These are phyloP conservation scores for Phylloporus sp. DNA, from an alignment of 768 basidiomycete species.

Conservation along the genomic window DNA sequence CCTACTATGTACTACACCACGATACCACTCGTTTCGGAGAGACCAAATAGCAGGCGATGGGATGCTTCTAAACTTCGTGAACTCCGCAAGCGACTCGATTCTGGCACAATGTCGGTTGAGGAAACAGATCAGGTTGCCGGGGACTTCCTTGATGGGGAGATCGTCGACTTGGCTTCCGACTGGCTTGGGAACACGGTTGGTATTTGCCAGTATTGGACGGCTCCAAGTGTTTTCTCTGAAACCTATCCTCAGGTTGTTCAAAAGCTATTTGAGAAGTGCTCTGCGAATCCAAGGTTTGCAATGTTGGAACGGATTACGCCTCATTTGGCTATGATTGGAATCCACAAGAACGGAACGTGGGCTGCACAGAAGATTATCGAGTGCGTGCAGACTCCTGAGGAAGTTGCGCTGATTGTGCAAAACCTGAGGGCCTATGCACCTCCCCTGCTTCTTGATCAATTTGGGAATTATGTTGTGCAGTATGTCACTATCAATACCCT, in stretches of 20 bases:
- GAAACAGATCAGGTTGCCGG: constrained; percentile 88
- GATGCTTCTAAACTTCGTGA: constrained; percentile 93
- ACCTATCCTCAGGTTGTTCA: constrained; percentile 69
- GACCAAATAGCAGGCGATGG: constrained; percentile 82
- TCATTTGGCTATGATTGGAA: constrained; percentile 94
- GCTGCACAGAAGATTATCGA: constrained; percentile 99
- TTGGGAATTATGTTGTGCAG: constrained; percentile 92
- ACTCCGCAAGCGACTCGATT: constrained; percentile 88
- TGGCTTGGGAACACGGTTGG: constrained; percentile 90
- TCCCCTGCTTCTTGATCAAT: constrained; percentile 89
- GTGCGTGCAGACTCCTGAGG: constrained; percentile 83
- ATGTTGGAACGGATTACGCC: constrained; percentile 95
- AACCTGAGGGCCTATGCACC: constrained; percentile 89
- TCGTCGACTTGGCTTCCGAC: constrained; percentile 92
- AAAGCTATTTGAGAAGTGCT: constrained; percentile 92
- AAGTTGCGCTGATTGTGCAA: constrained; percentile 77
- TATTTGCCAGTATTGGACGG: constrained; percentile 4
- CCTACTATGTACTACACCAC: constrained; percentile 96
- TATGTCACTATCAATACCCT: constrained; percentile 37
- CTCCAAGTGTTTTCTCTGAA: constrained; percentile 1
- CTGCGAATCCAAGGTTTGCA: constrained; percentile 66
- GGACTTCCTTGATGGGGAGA: constrained; percentile 91
- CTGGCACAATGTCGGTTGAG: constrained; percentile 73
- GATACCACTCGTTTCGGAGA: constrained; percentile 85
- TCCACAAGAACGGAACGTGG: constrained; percentile 99